Evolutionary conservation across 495 filamentous ascomycete genomes (phyloP).

Genomic region (Hypoxylon perforatum): DNA sequence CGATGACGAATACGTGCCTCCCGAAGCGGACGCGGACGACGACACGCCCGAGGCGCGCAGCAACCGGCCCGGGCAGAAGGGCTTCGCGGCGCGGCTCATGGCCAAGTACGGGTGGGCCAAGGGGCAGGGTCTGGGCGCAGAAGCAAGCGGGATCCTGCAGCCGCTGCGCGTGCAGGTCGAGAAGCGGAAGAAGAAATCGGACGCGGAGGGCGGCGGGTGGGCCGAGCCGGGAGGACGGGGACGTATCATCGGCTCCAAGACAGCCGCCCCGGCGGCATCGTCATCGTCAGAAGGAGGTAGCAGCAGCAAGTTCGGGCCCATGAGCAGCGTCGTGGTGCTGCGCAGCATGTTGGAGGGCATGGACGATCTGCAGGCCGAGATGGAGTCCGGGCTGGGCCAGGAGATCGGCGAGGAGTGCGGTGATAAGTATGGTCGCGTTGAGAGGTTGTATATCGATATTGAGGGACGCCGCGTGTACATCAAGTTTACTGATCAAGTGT

Average conservation of each 20-base stretch:
- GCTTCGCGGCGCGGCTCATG: slow-evolving; percentile 87
- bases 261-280: slow-evolving; percentile 32
- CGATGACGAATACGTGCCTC: slow-evolving; percentile 60
- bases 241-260: slow-evolving; percentile 76
- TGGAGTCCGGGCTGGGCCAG: slow-evolving; percentile 80
- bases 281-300: slow-evolving; percentile 34
- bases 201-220: slow-evolving; percentile 83
- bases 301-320: slow-evolving; percentile 71
- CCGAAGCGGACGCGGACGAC: slow-evolving; percentile 30
- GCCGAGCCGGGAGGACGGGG: slow-evolving; percentile 74
- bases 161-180: slow-evolving; percentile 85
- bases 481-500: slow-evolving; percentile 84
- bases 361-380: slow-evolving; percentile 71
- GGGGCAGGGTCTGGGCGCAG: slow-evolving; percentile 86
- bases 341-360: slow-evolving; percentile 85
- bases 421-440: slow-evolving; percentile 88
- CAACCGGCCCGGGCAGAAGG: slow-evolving; percentile 79
- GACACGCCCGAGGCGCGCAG: slow-evolving; percentile 57
- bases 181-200: slow-evolving; percentile 80
- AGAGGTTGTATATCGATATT: slow-evolving; percentile 79
- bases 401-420: slow-evolving; percentile 95
- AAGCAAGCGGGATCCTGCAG: slow-evolving; percentile 80
- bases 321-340: slow-evolving; percentile 83
- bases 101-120: slow-evolving; percentile 92
- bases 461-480: slow-evolving; percentile 78